phyloP scores from a whole-genome alignment of 306 rosid genomes.

The Castanea crenata region DNA sequence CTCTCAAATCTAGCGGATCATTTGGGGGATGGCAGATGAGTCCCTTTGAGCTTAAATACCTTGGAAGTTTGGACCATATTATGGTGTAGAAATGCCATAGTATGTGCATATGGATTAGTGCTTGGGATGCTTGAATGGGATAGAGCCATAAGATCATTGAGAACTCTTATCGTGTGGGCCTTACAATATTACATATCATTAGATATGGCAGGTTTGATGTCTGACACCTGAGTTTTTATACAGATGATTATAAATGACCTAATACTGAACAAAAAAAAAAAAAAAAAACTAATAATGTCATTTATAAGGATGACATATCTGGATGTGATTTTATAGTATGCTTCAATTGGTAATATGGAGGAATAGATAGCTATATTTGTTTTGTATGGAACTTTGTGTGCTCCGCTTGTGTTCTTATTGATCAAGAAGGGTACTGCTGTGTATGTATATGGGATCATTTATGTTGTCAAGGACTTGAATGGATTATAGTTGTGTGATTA shows the following conservation, averaged over 20 bases:
- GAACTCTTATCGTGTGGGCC: not conserved
- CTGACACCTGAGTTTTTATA: not conserved
- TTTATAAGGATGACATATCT: not conserved
- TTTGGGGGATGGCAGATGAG: not conserved
- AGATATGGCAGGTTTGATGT: not conserved
- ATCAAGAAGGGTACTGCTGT: not conserved
- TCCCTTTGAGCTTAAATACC: not conserved
- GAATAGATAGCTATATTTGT: not conserved
- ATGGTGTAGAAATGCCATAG: not conserved
- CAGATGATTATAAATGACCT: not conserved
- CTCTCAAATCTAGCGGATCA: not conserved
- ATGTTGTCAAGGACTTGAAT: slow-evolving; percentile 1
- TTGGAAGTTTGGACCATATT: not conserved
- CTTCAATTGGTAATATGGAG: not conserved
- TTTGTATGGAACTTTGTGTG: not conserved
- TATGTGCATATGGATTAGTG: not conserved
- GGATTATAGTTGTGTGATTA: slow-evolving; percentile 9
- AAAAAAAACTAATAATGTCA: not conserved
- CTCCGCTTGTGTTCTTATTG: not conserved
- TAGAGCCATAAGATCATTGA: not conserved
- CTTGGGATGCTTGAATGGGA: not conserved
- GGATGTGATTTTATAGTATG: not conserved
- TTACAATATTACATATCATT: not conserved
- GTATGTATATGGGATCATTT: not conserved
- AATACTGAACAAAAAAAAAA: too few species aligned